Evolutionary conservation across 257 asterid genomes (phyloP), one percentile per base, ranked within the genome.

Genomic region (Coffea canephora): DNA sequence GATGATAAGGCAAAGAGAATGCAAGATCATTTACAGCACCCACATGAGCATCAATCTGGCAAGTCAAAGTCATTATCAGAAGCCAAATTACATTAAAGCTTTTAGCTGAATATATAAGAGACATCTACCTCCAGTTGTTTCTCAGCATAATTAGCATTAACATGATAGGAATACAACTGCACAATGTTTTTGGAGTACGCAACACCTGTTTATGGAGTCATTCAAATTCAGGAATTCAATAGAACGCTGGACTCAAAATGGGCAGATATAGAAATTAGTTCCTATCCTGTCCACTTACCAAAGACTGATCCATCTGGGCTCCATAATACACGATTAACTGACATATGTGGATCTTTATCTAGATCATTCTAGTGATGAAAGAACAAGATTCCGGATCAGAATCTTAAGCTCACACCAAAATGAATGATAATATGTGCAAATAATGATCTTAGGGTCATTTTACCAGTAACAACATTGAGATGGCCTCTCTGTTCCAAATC

Each of bases 11-110:
- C 68, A 85, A 86, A 46, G 92, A 78, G 84, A 93, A 93, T 49
- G 91, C 95, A 39, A 93, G 82, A 84, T 93, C 97, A 83, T 91
- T 89, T 54, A 91, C 95, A 69, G 91, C 77, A 69, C 97, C 95
- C 69, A 65, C 73, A 83, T 93, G 97, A 23, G 97, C 97, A 71
- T 86, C 92, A 59, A 93, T 86, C 97, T 93, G 88, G 61, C 69
- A 6, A 73, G 48, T 46, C 57, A 71, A 61, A 49, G 57, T 59
- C 68, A 62, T 25, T 41, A 69, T 85, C 66, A 77, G 80, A 68
- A 65, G 45, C 71, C n/a, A 74, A 45, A 66, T 77, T 57, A 48
- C 48, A 34, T 76, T 14, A 19, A 18, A 52, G n/a, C 25, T 36
- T 46, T 46, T 48, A 68, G 25, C 12, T 48, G 73, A 74, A 14